Evolutionary conservation across 2,329 filamentous ascomycete genomes (phyloP), one percentile per base, ranked within the genome.

Genomic region (Colletotrichum abscissum): DNA sequence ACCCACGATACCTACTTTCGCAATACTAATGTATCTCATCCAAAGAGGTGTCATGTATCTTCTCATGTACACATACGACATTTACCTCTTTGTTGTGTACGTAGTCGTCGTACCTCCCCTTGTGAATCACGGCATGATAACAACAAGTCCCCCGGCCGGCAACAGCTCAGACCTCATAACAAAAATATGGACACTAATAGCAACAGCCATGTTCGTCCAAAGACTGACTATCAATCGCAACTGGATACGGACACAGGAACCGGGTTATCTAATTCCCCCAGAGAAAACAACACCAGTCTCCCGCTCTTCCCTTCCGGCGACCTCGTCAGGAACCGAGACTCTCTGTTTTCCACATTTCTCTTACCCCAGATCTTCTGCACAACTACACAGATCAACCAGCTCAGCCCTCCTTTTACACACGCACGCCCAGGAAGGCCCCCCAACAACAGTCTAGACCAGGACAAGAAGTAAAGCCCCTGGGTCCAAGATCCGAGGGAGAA

Each of bases 281-380:
- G 56, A 30, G n/a, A 1, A 33, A 46, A 46, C 58, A 55, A 46
- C 22, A 33, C n/a, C 26, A 63, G 42, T 19, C 59, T 57, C 54
- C 28, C 60, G 11, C 54, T 14, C 26, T 56, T 22, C 6, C 16
- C 8, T 49, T 19, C 42, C 19, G 19, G 4, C 16, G 19, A 11
- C 42, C 8, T 30, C 46, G 30, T 54, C 62, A 35, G 42, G 49
- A 70, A 26, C 70, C 67, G 56, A 73, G 70, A 62, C 70, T 67
- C 52, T 49, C 65, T 73, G 22, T 14, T 69, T 63, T 49, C 70
- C 67, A 63, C 35, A 38, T 26, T 65, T 56, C 0, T 56, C 62
- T 70, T 72, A 69, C 69, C 69, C 66, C 69, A 69, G 69, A 66
- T 72, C 26, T 49, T 49, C 54, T 59, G 54, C 33, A 52, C 60